A percentile compares a stretch with the other conserved stretches of the same genome.
Conservation (phyloP, 2,329 filamentous ascomycete genomes). For the Fusarium vanettenii region DNA sequence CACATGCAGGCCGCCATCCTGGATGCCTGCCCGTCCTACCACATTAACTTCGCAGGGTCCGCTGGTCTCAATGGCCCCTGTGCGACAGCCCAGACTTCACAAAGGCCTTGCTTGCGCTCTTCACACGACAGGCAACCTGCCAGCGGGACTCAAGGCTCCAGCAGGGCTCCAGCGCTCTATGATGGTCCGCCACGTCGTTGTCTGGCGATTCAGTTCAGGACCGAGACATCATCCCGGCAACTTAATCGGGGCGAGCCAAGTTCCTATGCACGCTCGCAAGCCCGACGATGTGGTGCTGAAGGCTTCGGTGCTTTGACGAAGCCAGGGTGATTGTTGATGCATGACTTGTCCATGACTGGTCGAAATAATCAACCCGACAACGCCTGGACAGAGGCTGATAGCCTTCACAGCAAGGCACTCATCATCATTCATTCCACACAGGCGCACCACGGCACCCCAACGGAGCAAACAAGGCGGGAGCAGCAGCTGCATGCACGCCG, state of each 20-base stretch:
- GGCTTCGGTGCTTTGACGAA: slow-evolving; percentile 1
- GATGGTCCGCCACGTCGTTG: slow-evolving; percentile 36
- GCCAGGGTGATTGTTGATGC: not conserved
- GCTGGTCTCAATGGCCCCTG: slow-evolving; percentile 8
- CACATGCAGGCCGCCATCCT: slow-evolving; percentile 1
- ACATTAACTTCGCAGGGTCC: slow-evolving; percentile 8
- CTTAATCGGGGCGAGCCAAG: slow-evolving; percentile 11
- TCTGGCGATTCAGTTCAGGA: slow-evolving; percentile 29
- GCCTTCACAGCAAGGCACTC: not conserved
- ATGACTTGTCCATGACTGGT: not conserved
- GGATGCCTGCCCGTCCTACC: not conserved
- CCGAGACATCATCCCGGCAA: slow-evolving; percentile 21
- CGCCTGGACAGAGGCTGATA: not conserved
- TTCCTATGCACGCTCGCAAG: slow-evolving; percentile 4
- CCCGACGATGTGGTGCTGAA: not conserved
- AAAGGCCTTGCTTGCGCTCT: slow-evolving; percentile 10
- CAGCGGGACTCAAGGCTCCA: slow-evolving; percentile 20
- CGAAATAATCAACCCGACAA: not conserved
- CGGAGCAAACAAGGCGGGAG: not conserved
- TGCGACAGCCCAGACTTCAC: slow-evolving; percentile 17
- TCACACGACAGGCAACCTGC: slow-evolving; percentile 5
- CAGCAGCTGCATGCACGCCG: not conserved
- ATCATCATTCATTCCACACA: not conserved
- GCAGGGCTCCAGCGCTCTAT: slow-evolving; percentile 22
- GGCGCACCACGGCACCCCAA: not conserved